phyloP scores from a whole-genome alignment of 108 stramenopile species.

The Nitzschia inconspicua region DNA sequence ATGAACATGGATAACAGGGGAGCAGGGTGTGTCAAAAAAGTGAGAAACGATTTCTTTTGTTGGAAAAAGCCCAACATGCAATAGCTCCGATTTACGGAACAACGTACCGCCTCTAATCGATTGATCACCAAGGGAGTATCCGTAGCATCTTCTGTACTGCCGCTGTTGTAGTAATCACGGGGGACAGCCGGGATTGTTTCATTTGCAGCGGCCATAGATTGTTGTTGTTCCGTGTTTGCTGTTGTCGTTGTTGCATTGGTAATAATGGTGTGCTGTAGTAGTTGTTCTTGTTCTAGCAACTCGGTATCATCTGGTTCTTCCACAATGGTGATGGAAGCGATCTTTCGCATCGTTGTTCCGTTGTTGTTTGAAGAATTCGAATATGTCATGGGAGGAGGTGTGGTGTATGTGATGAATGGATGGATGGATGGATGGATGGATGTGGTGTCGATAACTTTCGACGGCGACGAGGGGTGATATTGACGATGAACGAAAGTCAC shows the following conservation, averaged over 20 bases:
- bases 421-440: too few relatives aligned
- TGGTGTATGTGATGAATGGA: too few relatives aligned
- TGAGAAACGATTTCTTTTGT: background rate
- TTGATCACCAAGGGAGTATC: constrained; percentile 60
- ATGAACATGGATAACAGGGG: background rate
- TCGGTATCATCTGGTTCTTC: too few relatives aligned
- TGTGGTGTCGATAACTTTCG: too few relatives aligned
- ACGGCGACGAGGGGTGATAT: too few relatives aligned
- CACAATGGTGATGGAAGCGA: too few relatives aligned
- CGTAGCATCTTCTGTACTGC: constrained; percentile 59
- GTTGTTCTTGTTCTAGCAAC: background rate
- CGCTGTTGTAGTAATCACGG: constrained; percentile 54
- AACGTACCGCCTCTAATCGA: constrained; percentile 72
- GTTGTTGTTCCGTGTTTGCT: background rate
- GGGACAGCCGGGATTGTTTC: background rate
- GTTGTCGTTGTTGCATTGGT: background rate
- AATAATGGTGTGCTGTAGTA: background rate
- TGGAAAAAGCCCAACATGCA: background rate
- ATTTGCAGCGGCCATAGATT: background rate
- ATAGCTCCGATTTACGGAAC: background rate
- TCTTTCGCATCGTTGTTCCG: too few relatives aligned
- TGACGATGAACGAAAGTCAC: too few relatives aligned
- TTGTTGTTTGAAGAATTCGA: too few relatives aligned
- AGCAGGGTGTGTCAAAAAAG: background rate
- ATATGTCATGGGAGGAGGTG: too few relatives aligned